Base-by-base conservation (phyloP, 805 yeast genomes). In the Myxozyma melibiosi region DNA sequence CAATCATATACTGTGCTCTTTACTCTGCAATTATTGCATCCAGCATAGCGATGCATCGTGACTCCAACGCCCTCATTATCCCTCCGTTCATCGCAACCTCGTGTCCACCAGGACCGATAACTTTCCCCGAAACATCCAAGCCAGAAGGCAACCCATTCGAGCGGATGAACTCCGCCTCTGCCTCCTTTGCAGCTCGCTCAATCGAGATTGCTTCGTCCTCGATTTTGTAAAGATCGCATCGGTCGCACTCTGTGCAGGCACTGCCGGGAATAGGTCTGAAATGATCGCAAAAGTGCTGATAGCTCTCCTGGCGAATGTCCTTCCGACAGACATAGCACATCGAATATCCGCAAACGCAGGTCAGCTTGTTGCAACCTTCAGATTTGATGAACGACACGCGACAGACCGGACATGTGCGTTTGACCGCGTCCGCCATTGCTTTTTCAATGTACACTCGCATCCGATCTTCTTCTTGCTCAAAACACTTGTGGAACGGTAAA, bases 391-490 rank as follows among this genome's bases (percentile, higher is more conserved):
- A 61, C 18, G 63, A 58, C 22, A 54, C 51, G 22, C 47, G 64
- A 52, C 64, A 61, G n/a, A 35, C 42, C 11, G 64, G 64, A 38
- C 64, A 61, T 8, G 64, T 61, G 9, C 64, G 56, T 38, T 61
- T 61, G n/a, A 61, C 59, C 6, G 64, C 62, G 25, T 61, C 60
- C 5, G 62, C 64, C 64, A 61, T 61, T 13, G 64, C 64, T 9
- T 42, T 34, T 41, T 61, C 64, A 44, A 61, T 51, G 31, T 61
- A 59, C 4, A 61, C 42, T 7, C 64, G 52, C 40, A 50, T 24
- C 16, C 62, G 51, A 41, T 59, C 63, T 40, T 58, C 60, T 28
- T 57, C 64, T 20, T 57, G 44, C 34, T 61, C 64, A 25, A 37
- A 61, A 42, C 64, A 61, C 20, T 45, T 48, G 53, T 61, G 64